These are phyloP conservation scores for Neurospora intermedia DNA, from an alignment of 495 filamentous ascomycete species.

Conservation along the genomic window DNA sequence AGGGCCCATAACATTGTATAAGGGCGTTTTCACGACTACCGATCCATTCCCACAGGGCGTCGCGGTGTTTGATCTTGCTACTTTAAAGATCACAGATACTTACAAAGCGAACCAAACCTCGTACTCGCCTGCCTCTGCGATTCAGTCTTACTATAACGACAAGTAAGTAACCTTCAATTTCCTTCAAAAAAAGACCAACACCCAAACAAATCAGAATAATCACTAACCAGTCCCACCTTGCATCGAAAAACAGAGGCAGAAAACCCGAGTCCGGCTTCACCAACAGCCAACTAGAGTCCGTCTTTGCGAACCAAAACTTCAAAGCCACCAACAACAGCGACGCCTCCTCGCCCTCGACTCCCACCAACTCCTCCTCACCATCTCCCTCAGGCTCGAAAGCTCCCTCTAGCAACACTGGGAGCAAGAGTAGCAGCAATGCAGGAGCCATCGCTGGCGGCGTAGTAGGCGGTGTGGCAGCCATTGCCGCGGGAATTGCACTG, in stretches of 20 bases:
- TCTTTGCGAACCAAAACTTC: neutral
- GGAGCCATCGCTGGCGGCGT: conserved; percentile 9
- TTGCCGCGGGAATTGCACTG: neutral
- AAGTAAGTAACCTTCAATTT: conserved; percentile 3
- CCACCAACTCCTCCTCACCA: neutral
- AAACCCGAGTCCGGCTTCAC: neutral
- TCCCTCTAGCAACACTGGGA: neutral
- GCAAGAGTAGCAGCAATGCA: neutral
- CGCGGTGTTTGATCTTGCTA: conserved; percentile 12
- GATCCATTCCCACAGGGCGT: conserved; percentile 14
- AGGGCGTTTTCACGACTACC: conserved; percentile 7
- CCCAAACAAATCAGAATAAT: neutral
- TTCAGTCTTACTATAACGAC: conserved; percentile 10
- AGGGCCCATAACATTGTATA: conserved; percentile 1
- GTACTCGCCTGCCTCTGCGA: conserved; percentile 3
- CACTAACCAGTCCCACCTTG: neutral
- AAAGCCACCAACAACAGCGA: neutral
- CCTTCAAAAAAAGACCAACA: neutral
- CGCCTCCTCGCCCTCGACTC: neutral
- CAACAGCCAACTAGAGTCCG: neutral
- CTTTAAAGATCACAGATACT: conserved; percentile 2
- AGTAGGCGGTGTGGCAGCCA: conserved; percentile 9
- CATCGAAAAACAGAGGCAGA: neutral
- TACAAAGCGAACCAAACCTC: conserved; percentile 1
- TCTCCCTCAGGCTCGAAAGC: neutral